Evolutionary conservation across 2,329 filamentous ascomycete species (phyloP).

Genomic region (Grosmannia clavigera): DNA sequence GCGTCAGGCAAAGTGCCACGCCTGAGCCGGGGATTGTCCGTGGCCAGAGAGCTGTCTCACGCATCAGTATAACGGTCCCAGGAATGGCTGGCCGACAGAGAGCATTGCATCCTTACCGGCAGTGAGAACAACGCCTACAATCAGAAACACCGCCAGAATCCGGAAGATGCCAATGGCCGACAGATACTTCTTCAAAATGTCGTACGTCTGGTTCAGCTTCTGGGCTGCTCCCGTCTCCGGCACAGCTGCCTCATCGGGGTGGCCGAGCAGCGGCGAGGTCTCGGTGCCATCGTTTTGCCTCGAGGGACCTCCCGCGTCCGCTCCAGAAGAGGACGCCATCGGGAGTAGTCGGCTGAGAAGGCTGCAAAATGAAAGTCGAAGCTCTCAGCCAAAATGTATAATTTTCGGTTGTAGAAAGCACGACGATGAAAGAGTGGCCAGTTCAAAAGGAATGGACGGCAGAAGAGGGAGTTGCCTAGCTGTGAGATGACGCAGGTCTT

Average conservation of each 20-base stretch:
- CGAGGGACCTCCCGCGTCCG: not conserved
- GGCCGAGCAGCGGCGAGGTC: not conserved
- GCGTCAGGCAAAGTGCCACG: conserved; percentile 36
- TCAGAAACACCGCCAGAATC: not conserved
- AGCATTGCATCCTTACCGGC: not conserved
- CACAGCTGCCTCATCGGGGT: not conserved
- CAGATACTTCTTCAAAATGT: not conserved
- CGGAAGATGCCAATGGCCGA: not conserved
- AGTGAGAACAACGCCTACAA: not conserved
- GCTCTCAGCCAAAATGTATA: not conserved
- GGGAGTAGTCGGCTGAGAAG: not conserved
- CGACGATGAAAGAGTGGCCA: not conserved
- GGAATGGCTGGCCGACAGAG: not conserved
- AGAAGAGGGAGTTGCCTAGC: not conserved
- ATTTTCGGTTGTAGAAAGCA: not conserved
- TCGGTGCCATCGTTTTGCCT: not conserved
- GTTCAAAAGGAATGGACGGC: not conserved
- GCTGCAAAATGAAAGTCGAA: not conserved
- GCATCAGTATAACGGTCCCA: not conserved
- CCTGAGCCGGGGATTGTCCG: not conserved
- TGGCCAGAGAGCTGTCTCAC: not conserved
- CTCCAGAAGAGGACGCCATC: not conserved
- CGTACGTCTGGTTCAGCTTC: not conserved
- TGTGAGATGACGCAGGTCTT: not conserved
- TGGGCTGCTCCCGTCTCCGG: not conserved